These are phyloP conservation scores for Neonectria punicea DNA, from an alignment of 2,329 filamentous ascomycete genomes.

Conservation along the genomic window DNA sequence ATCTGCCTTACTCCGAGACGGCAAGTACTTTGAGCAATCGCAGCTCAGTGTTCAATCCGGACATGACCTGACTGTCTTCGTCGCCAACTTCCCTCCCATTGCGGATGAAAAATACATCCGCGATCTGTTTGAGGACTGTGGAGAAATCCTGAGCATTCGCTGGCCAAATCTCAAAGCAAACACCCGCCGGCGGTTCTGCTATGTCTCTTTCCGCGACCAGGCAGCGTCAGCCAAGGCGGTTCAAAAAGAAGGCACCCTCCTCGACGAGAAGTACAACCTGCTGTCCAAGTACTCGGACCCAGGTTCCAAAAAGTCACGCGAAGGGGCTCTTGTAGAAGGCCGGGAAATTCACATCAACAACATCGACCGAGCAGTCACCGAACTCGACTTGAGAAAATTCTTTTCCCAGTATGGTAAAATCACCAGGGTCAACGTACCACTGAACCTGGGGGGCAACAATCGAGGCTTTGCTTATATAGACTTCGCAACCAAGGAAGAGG, in stretches of 20 bases:
- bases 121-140: constrained; percentile 76
- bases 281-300: constrained; percentile 88
- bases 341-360: constrained; percentile 85
- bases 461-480: constrained; percentile 85
- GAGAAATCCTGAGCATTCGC: constrained; percentile 84
- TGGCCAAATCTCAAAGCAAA: constrained; percentile 94
- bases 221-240: constrained; percentile 78
- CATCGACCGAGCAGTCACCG: constrained; percentile 69
- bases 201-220: constrained; percentile 83
- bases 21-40: constrained; percentile 79
- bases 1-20: constrained; percentile 82
- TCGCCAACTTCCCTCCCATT: constrained; percentile 87
- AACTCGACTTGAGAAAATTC: constrained; percentile 74
- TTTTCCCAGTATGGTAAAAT: constrained; percentile 83
- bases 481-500: constrained; percentile 77
- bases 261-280: constrained; percentile 76
- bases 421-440: constrained; percentile 76
- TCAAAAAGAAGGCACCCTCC: constrained; percentile 74
- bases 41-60: constrained; percentile 80
- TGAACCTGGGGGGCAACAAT: constrained; percentile 72
- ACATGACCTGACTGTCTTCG: constrained; percentile 82
- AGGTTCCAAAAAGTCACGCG: constrained; percentile 77
- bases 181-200: constrained; percentile 91
- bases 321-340: constrained; percentile 85
- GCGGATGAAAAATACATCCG: constrained; percentile 78